A percentile compares a stretch with the other conserved stretches of the same genome.
Conservation (phyloP, 139 green algal genomes). For the Nannochloris sp. region DNA sequence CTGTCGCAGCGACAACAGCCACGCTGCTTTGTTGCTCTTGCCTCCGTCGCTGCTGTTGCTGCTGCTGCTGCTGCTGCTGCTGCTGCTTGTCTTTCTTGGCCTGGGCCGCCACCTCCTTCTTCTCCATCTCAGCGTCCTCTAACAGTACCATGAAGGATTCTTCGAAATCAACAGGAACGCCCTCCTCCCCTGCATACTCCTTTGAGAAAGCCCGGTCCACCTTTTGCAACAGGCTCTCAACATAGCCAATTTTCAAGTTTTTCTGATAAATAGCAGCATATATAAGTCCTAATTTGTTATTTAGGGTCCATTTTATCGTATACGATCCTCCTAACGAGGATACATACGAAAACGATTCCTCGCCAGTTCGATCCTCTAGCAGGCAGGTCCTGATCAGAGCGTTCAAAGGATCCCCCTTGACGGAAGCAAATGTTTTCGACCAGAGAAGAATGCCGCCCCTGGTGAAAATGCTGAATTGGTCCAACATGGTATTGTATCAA, state of each 20-base stretch:
- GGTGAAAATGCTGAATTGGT: conserved; percentile 80
- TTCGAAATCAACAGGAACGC: too few relatives aligned
- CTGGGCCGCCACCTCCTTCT: too few relatives aligned
- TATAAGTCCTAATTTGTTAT: conserved; percentile 90
- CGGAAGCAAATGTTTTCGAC: conserved; percentile 55
- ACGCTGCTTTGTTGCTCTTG: too few relatives aligned
- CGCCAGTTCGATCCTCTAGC: conserved; percentile 82
- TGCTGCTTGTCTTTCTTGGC: too few relatives aligned
- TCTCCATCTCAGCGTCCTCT: too few relatives aligned
- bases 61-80: too few relatives aligned
- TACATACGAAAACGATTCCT: conserved; percentile 68
- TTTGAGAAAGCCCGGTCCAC: conserved; percentile 47
- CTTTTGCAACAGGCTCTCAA: conserved; percentile 71
- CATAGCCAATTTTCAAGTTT: conserved; percentile 79
- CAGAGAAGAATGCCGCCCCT: conserved; percentile 77
- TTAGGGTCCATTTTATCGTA: conserved; percentile 90
- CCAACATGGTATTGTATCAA: conserved; percentile 56
- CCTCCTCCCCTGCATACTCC: background rate
- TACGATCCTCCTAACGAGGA: conserved; percentile 54
- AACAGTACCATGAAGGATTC: too few relatives aligned
- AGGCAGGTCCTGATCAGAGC: conserved; percentile 76
- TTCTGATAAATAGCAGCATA: conserved; percentile 96
- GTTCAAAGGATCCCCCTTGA: conserved; percentile 63
- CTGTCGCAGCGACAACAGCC: too few relatives aligned
- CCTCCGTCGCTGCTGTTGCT: too few relatives aligned